Evolutionary conservation across 2,329 filamentous ascomycete genomes (phyloP).

Genomic region (Venturiaceae sp.): DNA sequence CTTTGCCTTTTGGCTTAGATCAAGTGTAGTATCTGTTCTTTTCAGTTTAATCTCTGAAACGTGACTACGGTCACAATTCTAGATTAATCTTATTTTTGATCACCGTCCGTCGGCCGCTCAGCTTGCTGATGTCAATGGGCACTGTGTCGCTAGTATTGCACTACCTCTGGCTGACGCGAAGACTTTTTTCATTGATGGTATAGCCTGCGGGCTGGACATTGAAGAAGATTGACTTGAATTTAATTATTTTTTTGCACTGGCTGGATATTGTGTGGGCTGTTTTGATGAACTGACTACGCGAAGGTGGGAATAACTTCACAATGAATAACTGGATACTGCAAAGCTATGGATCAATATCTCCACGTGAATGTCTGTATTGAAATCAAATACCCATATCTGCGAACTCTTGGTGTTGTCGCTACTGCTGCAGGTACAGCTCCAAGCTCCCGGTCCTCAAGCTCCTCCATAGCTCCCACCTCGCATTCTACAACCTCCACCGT

Average conservation of each 20-base stretch:
- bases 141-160: conserved; percentile 70
- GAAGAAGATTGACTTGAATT: neutral
- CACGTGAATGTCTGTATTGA: too few relatives aligned
- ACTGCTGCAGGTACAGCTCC: neutral
- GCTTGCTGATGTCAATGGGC: conserved; percentile 57
- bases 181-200: conserved; percentile 14
- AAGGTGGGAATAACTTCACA: too few relatives aligned
- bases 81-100: conserved; percentile 69
- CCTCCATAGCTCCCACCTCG: neutral
- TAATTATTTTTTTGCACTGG: neutral
- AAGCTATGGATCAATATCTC: too few relatives aligned
- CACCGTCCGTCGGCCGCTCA: conserved; percentile 47
- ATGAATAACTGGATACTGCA: neutral
- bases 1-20: conserved; percentile 62
- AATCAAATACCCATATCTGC: neutral
- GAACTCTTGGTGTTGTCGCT: neutral
- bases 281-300: neutral
- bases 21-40: conserved; percentile 95
- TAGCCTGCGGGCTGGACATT: conserved; percentile 11
- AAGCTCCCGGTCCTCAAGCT: neutral
- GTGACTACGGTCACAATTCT: conserved; percentile 61
- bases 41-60: conserved; percentile 94
- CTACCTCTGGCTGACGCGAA: conserved; percentile 65
- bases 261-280: neutral
- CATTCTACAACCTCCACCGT: neutral